phyloP scores from a whole-genome alignment of 192 early-diverging fungal species.

The Gigaspora rosea region DNA sequence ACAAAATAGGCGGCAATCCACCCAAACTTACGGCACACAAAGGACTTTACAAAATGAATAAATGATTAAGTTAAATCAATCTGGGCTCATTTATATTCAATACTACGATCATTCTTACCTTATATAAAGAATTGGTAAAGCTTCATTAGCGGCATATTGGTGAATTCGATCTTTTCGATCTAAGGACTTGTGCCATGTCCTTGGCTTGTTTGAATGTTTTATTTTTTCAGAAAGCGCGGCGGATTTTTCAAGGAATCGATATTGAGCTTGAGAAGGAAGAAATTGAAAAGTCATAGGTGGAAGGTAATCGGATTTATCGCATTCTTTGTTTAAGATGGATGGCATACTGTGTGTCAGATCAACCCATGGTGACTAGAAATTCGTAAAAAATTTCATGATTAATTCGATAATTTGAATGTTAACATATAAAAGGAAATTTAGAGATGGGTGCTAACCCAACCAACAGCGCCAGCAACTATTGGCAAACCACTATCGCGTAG shows the following conservation, averaged over 20 bases:
- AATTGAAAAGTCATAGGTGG: too few species aligned
- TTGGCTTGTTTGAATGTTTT: slow-evolving; percentile 9
- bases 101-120: not conserved
- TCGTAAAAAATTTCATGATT: not conserved
- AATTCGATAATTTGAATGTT: not conserved
- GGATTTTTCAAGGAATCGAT: slow-evolving; percentile 7
- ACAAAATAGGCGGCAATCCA: slow-evolving; percentile 45
- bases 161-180: slow-evolving; percentile 44
- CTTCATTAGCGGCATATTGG: slow-evolving; percentile 49
- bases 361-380: too few species aligned
- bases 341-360: too few species aligned
- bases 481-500: slow-evolving; percentile 60
- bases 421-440: not conserved
- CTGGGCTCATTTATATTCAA: slow-evolving; percentile 33
- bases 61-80: slow-evolving; percentile 15
- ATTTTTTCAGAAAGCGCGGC: slow-evolving; percentile 17
- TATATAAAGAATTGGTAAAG: slow-evolving; percentile 45
- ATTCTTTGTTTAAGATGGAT: slow-evolving; percentile 19
- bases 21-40: slow-evolving; percentile 15
- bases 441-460: slow-evolving; percentile 28
- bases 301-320: slow-evolving; percentile 7
- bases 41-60: slow-evolving; percentile 27
- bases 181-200: slow-evolving; percentile 25
- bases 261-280: slow-evolving; percentile 36
- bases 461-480: slow-evolving; percentile 55